Evolutionary conservation across 2,329 filamentous ascomycete species (phyloP).

Genomic region (Colletotrichum shisoi): DNA sequence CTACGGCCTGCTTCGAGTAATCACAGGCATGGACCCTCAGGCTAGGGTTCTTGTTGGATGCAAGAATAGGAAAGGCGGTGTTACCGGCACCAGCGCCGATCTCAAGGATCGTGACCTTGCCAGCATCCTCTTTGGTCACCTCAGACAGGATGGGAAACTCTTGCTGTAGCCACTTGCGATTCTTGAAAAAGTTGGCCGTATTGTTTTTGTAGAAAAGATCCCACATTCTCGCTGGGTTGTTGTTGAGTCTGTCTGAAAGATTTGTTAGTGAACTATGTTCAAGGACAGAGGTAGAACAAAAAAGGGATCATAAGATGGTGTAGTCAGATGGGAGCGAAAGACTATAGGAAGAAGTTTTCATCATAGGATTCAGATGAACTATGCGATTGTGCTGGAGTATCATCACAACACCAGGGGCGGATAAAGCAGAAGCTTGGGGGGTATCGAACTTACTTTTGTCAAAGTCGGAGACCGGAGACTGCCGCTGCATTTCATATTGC

Average conservation of each 20-base stretch:
- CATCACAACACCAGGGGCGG: slow-evolving; percentile 43
- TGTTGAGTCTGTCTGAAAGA: slow-evolving; percentile 78
- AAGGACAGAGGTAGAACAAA: slow-evolving; percentile 31
- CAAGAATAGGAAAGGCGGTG: slow-evolving; percentile 89
- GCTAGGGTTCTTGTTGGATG: slow-evolving; percentile 80
- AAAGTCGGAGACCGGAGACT: slow-evolving; percentile 88
- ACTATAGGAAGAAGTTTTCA: slow-evolving; percentile 64
- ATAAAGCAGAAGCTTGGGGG: slow-evolving; percentile 8
- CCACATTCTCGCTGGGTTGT: slow-evolving; percentile 94
- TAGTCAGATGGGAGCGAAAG: slow-evolving; percentile 79
- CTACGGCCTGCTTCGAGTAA: slow-evolving; percentile 93
- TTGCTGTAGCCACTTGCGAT: slow-evolving; percentile 95
- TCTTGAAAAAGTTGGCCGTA: slow-evolving; percentile 96
- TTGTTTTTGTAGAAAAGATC: slow-evolving; percentile 99
- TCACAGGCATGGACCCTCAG: slow-evolving; percentile 93
- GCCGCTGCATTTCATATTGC: slow-evolving; percentile 85
- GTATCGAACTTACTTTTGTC: slow-evolving; percentile 73
- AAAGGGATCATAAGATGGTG: slow-evolving; percentile 41
- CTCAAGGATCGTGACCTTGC: slow-evolving; percentile 77
- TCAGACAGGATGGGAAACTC: slow-evolving; percentile 90
- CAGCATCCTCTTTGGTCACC: slow-evolving; percentile 74
- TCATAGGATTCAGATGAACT: slow-evolving; percentile 68
- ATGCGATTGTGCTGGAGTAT: slow-evolving; percentile 54
- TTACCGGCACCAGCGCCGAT: slow-evolving; percentile 96
- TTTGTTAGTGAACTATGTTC: slow-evolving; percentile 51